Evolutionary conservation across 2,329 filamentous ascomycete genomes (phyloP).

Genomic region (Fusarium floridanum): DNA sequence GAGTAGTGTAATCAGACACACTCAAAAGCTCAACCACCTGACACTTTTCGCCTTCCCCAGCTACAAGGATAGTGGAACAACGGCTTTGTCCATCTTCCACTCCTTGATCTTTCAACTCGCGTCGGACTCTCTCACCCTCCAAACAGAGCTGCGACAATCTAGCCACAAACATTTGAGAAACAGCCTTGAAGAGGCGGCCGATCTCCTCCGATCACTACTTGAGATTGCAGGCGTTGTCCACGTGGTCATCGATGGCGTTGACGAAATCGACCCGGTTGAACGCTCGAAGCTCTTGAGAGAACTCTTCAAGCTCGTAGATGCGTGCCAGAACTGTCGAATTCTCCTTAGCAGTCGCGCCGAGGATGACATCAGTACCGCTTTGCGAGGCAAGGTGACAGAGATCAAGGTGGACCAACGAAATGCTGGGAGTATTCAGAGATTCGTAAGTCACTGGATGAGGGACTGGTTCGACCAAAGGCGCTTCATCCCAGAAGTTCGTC

Average conservation of each 20-base stretch:
- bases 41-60: constrained; percentile 1
- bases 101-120: constrained; percentile 22
- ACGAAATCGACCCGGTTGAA: neutral
- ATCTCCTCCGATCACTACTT: neutral
- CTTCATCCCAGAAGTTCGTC: neutral
- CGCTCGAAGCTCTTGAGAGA: neutral
- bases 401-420: neutral
- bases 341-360: neutral
- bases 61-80: neutral
- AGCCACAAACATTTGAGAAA: neutral
- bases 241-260: neutral
- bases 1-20: constrained; percentile 5
- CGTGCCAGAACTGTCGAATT: neutral
- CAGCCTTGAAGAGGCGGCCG: neutral
- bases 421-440: neutral
- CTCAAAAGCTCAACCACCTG: accelerated
- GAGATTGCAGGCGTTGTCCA: neutral
- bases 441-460: neutral
- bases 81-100: constrained; percentile 11
- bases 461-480: neutral
- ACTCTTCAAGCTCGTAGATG: neutral
- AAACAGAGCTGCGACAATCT: neutral
- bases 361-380: neutral
- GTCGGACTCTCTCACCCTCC: neutral
- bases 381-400: neutral